Evolutionary conservation across 345 rosid genomes (phyloP).

Genomic region (Erodium maritimum): DNA sequence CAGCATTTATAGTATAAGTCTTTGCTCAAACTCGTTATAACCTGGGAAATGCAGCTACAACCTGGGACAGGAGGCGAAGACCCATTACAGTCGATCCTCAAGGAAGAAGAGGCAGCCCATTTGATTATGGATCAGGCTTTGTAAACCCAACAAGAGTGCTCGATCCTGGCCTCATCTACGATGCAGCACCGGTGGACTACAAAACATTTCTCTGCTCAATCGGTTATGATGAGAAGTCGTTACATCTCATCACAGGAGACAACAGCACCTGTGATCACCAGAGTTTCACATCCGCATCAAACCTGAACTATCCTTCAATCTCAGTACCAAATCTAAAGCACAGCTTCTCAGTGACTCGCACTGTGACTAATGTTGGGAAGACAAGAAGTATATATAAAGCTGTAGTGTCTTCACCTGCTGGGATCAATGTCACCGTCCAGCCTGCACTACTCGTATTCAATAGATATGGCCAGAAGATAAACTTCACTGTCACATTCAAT

Average conservation of each 20-base stretch:
- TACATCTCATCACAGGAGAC: conserved; percentile 35
- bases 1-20: neutral
- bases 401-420: conserved; percentile 25
- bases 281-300: conserved; percentile 19
- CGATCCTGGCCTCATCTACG: conserved; percentile 40
- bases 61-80: conserved; percentile 21
- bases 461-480: conserved; percentile 34
- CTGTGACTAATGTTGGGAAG: conserved; percentile 36
- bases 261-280: conserved; percentile 27
- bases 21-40: too few relatives aligned
- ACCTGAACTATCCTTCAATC: conserved; percentile 43
- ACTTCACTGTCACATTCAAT: conserved; percentile 31
- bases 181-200: conserved; percentile 25
- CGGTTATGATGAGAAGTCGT: conserved; percentile 32
- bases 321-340: conserved; percentile 28
- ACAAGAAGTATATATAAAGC: conserved; percentile 28
- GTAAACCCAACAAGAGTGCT: conserved; percentile 32
- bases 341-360: conserved; percentile 27
- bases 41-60: conserved; percentile 30
- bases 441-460: conserved; percentile 25
- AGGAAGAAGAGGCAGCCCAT: conserved; percentile 35
- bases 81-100: conserved; percentile 36
- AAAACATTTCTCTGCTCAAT: conserved; percentile 38
- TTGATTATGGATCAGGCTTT: conserved; percentile 50
- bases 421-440: conserved; percentile 29